phyloP scores from a whole-genome alignment of 164 flowering plant genomes.

The Stephania cephalantha region DNA sequence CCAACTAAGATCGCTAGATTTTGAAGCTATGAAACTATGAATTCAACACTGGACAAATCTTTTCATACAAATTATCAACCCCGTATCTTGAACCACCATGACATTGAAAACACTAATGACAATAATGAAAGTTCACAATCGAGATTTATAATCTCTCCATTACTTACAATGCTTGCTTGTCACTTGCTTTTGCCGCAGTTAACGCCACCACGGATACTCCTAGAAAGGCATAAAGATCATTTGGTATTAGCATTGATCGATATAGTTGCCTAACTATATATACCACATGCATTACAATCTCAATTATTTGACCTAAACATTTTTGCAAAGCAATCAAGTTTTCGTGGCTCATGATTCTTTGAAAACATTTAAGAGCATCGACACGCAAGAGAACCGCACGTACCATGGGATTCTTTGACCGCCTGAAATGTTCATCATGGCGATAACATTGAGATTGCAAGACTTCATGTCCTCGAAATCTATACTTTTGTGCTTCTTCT shows the following conservation, averaged over 20 bases:
- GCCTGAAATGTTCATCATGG: slow-evolving; percentile 49
- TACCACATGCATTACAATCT: not conserved
- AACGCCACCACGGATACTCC: slow-evolving; percentile 62
- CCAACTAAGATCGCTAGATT: no score
- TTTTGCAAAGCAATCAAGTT: not conserved
- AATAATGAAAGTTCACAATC: no score
- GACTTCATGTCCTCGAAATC: slow-evolving; percentile 32
- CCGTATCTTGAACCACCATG: no score
- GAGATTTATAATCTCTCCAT: slow-evolving; percentile 46
- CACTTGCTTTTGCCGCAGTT: slow-evolving; percentile 36
- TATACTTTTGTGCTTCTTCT: slow-evolving; percentile 35
- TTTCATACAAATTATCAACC: no score
- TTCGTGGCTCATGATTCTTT: no score
- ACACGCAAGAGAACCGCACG: not conserved
- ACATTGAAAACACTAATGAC: no score
- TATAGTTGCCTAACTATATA: not conserved
- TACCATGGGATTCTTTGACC: slow-evolving; percentile 51
- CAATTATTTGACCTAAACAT: not conserved
- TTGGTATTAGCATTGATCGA: not conserved
- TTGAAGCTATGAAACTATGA: no score
- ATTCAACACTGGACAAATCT: no score
- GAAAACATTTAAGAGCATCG: not conserved
- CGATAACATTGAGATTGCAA: slow-evolving; percentile 31
- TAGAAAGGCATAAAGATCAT: slow-evolving; percentile 11
- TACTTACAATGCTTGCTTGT: slow-evolving; percentile 32